phyloP scores from a whole-genome alignment of 2,329 filamentous ascomycete species.

The Fusarium continuum region DNA sequence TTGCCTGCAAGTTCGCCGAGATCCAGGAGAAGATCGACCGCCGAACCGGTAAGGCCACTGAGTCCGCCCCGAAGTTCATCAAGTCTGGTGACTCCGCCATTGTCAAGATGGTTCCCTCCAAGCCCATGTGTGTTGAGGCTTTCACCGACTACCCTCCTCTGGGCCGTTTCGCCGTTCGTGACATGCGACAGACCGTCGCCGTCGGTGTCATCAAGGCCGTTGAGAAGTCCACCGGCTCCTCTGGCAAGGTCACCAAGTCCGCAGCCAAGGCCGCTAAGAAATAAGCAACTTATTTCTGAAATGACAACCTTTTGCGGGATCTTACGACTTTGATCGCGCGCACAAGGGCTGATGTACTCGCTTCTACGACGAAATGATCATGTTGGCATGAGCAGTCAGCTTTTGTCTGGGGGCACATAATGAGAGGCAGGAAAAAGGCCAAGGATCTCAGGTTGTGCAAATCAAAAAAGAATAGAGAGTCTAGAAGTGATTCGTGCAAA shows the following conservation, averaged over 20 bases:
- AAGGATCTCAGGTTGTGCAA: constrained; percentile 57
- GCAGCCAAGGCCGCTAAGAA: constrained; percentile 80
- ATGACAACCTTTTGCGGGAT: constrained; percentile 39
- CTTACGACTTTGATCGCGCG: constrained; percentile 39
- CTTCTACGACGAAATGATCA: constrained; percentile 58
- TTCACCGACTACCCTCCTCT: constrained; percentile 99
- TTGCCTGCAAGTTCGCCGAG: constrained; percentile 99
- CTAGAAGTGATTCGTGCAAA: constrained; percentile 54
- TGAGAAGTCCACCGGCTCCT: constrained; percentile 66
- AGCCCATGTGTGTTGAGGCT: constrained; percentile 99
- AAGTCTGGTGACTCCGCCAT: constrained; percentile 99
- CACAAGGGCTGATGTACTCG: constrained; percentile 50
- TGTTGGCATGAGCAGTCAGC: constrained; percentile 57
- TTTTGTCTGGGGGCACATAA: constrained; percentile 54
- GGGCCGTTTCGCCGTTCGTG: constrained; percentile 99
- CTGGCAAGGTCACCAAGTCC: constrained; percentile 76
- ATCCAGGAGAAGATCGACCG: constrained; percentile 99
- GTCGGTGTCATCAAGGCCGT: constrained; percentile 96
- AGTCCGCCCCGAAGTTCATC: constrained; percentile 97
- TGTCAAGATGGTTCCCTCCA: constrained; percentile 99
- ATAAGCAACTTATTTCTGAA: constrained; percentile 59
- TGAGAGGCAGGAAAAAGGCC: constrained; percentile 54
- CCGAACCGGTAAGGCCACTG: constrained; percentile 98
- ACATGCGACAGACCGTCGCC: constrained; percentile 91
- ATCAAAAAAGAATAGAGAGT: constrained; percentile 61